Conservation (phyloP, 2,329 filamentous ascomycete species). For the Scolecobasidium constrictum region DNA sequence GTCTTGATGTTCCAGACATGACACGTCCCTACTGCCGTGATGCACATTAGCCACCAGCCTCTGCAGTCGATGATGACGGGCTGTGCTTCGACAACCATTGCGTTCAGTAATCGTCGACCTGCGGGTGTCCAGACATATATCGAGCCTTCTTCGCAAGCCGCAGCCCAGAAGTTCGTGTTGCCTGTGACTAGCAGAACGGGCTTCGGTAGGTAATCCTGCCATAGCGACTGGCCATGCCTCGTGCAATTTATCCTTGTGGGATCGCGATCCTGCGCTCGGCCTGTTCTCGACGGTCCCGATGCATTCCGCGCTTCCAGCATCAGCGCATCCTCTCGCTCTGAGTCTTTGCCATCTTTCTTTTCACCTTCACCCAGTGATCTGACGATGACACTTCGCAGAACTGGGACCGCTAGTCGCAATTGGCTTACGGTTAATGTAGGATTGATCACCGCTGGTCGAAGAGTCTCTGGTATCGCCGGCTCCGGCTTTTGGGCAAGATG, state of each 20-base stretch:
- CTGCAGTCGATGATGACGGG: constrained; percentile 88
- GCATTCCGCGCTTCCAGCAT: constrained; percentile 87
- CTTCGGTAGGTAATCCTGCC: constrained; percentile 87
- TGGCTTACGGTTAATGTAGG: constrained; percentile 74
- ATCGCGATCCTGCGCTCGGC: constrained; percentile 56
- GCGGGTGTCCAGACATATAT: constrained; percentile 88
- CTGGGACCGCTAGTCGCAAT: constrained; percentile 76
- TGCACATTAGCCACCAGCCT: constrained; percentile 78
- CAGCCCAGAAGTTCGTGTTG: constrained; percentile 84
- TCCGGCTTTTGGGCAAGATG: constrained; percentile 49
- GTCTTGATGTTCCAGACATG: constrained; percentile 89
- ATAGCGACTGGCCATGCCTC: constrained; percentile 69
- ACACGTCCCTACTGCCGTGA: constrained; percentile 78
- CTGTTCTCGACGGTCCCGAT: constrained; percentile 45
- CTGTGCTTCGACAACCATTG: constrained; percentile 80
- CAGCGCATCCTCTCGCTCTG: constrained; percentile 46
- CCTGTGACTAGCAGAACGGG: constrained; percentile 84
- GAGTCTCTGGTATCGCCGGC: constrained; percentile 61
- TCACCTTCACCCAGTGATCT: constrained; percentile 62
- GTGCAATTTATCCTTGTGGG: constrained; percentile 75
- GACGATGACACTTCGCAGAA: constrained; percentile 71
- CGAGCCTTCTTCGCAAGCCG: constrained; percentile 84
- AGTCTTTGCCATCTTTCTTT: constrained; percentile 30
- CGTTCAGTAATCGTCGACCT: constrained; percentile 73
- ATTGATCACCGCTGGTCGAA: constrained; percentile 78